Evolutionary conservation across 768 basidiomycete genomes (phyloP).

Genomic region (Omphalotus guepiniiformis): DNA sequence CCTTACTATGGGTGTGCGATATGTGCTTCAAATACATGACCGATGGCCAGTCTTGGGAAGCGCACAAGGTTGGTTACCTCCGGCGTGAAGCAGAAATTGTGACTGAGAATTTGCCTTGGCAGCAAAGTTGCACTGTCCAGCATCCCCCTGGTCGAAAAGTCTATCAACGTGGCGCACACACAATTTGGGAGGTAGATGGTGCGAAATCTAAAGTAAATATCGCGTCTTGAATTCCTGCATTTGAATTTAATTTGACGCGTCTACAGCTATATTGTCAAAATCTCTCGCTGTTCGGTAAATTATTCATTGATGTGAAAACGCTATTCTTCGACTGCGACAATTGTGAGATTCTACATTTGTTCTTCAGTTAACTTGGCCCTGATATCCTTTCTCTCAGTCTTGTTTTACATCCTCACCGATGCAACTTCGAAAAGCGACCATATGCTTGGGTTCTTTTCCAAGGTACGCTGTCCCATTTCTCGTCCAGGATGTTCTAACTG

Average conservation of each 20-base stretch:
- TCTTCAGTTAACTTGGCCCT: background rate
- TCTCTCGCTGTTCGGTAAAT: slow-evolving; percentile 90
- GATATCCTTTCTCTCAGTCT: slow-evolving; percentile 41
- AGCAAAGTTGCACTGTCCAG: slow-evolving; percentile 65
- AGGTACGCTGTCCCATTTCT: slow-evolving; percentile 31
- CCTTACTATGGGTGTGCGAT: slow-evolving; percentile 80
- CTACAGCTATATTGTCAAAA: slow-evolving; percentile 93
- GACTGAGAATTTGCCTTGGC: background rate
- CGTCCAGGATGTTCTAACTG: background rate
- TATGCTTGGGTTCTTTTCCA: slow-evolving; percentile 74
- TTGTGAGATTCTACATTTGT: slow-evolving; percentile 44
- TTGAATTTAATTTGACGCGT: background rate
- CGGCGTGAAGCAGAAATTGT: background rate
- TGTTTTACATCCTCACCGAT: slow-evolving; percentile 92
- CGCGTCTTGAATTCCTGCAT: background rate
- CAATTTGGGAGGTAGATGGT: slow-evolving; percentile 96
- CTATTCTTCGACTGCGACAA: slow-evolving; percentile 88
- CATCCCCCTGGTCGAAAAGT: slow-evolving; percentile 88
- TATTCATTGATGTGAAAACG: slow-evolving; percentile 99
- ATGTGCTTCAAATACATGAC: slow-evolving; percentile 97
- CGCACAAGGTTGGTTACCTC: slow-evolving; percentile 55
- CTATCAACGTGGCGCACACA: slow-evolving; percentile 84
- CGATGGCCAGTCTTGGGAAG: slow-evolving; percentile 62
- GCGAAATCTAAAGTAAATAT: slow-evolving; percentile 73
- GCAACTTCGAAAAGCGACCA: slow-evolving; percentile 75